A percentile compares a stretch with the other conserved stretches of the same genome.
phyloP scores from a whole-genome alignment of 306 rosid genomes.

The Cicer cuneatum region DNA sequence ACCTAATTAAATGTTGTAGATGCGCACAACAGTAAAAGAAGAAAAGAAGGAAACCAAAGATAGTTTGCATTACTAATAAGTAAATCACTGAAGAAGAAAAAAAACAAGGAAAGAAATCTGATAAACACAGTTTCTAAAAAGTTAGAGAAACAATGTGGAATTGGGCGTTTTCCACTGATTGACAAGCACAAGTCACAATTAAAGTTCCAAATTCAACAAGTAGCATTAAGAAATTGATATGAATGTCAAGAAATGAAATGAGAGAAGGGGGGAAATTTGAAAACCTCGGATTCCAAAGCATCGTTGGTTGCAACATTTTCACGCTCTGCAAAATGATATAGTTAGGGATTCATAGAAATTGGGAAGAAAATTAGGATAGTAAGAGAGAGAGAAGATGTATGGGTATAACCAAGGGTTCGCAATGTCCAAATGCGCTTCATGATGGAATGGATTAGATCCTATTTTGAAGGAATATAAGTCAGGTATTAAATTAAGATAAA shows the following conservation, averaged over 20 bases:
- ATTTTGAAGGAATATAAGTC: neutral
- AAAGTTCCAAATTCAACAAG: constrained; percentile 1
- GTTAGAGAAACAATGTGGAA: neutral
- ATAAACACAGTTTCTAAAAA: neutral
- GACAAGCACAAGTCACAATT: neutral
- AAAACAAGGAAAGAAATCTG: neutral
- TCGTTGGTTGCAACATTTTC: constrained; percentile 54
- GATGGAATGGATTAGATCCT: constrained; percentile 77
- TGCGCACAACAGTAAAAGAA: neutral
- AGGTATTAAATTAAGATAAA: neutral
- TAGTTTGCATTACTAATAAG: neutral
- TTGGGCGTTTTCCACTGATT: neutral
- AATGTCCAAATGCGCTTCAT: constrained; percentile 79
- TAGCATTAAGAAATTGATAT: constrained; percentile 17
- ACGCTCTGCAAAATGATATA: constrained; percentile 58
- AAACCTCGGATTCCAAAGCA: constrained; percentile 67
- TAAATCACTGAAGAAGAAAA: neutral
- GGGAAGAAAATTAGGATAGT: neutral
- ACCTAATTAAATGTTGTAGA: neutral
- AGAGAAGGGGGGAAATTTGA: neutral
- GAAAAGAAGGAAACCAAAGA: neutral
- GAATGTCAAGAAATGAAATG: neutral
- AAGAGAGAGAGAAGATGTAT: neutral
- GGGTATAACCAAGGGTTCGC: constrained; percentile 63
- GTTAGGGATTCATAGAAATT: neutral